These are phyloP conservation scores for Yarrowia sp. DNA, from an alignment of 805 yeast genomes.

Conservation along the genomic window DNA sequence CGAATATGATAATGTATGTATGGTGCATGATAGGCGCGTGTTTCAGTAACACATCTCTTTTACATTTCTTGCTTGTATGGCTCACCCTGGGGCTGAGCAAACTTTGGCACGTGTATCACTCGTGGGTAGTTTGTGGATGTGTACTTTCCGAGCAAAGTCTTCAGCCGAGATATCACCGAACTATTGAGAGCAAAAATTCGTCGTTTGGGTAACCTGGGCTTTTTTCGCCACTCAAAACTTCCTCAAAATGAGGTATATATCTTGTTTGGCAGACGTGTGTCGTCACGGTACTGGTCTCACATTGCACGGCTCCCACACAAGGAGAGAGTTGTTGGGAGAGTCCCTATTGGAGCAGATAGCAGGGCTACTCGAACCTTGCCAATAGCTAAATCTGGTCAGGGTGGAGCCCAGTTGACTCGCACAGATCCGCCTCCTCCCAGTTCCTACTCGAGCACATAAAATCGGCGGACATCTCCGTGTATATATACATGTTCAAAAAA, in stretches of 20 bases:
- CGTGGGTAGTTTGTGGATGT: not conserved
- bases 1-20: constrained; percentile 17
- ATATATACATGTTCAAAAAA: not conserved
- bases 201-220: not conserved
- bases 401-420: not conserved
- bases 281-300: constrained; percentile 10
- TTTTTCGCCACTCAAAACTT: not conserved
- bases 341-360: constrained; percentile 2
- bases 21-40: constrained; percentile 7
- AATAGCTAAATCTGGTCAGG: not conserved
- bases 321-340: too few species aligned
- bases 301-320: constrained; percentile 2
- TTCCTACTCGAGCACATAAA: not conserved
- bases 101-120: not conserved
- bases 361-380: not conserved
- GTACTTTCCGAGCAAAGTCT: not conserved
- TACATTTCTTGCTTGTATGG: constrained; percentile 1
- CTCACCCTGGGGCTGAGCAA: constrained; percentile 9
- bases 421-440: not conserved
- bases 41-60: not conserved
- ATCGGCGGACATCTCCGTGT: not conserved
- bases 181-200: not conserved
- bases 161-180: not conserved
- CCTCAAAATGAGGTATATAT: not conserved
- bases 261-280: not conserved